These are phyloP conservation scores for Rhizomucor miehei DNA, from an alignment of 371 early-diverging fungal genomes.

Conservation along the genomic window DNA sequence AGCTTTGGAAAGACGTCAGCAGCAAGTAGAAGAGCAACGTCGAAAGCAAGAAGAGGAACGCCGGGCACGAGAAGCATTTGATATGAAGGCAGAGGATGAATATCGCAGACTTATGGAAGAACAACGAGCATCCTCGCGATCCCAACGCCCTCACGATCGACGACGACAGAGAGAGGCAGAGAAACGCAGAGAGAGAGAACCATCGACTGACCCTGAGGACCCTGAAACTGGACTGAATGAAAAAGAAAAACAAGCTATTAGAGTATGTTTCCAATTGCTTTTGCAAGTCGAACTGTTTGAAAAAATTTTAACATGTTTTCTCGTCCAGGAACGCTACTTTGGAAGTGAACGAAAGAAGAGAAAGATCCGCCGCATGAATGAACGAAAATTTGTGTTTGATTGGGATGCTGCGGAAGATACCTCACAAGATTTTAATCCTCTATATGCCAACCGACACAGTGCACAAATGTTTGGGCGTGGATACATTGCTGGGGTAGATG, in stretches of 20 bases:
- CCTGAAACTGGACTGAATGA: constrained; percentile 26
- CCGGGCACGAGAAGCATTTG: constrained; percentile 54
- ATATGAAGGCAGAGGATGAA: constrained; percentile 53
- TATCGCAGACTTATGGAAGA: constrained; percentile 33
- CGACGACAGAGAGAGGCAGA: constrained; percentile 18
- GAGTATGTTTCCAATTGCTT: constrained; percentile 20
- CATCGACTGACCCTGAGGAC: constrained; percentile 10
- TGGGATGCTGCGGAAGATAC: constrained; percentile 97
- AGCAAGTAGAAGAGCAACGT: constrained; percentile 76
- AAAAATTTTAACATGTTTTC: background rate
- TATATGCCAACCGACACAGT: constrained; percentile 81
- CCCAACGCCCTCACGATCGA: constrained; percentile 5
- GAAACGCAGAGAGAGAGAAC: constrained; percentile 16
- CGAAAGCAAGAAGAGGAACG: constrained; percentile 62
- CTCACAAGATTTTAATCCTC: constrained; percentile 85
- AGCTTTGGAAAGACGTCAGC: constrained; percentile 81
- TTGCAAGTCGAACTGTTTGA: background rate
- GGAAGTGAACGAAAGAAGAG: constrained; percentile 77
- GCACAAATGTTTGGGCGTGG: constrained; percentile 91
- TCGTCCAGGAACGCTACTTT: constrained; percentile 79
- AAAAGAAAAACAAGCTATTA: constrained; percentile 50
- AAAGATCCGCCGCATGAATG: constrained; percentile 79
- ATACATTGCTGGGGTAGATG: constrained; percentile 87
- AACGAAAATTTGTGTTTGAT: constrained; percentile 95
- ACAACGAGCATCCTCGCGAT: constrained; percentile 2